These are phyloP conservation scores for Samsoniella hepiali DNA, from an alignment of 2,329 filamentous ascomycete species.

Conservation along the genomic window DNA sequence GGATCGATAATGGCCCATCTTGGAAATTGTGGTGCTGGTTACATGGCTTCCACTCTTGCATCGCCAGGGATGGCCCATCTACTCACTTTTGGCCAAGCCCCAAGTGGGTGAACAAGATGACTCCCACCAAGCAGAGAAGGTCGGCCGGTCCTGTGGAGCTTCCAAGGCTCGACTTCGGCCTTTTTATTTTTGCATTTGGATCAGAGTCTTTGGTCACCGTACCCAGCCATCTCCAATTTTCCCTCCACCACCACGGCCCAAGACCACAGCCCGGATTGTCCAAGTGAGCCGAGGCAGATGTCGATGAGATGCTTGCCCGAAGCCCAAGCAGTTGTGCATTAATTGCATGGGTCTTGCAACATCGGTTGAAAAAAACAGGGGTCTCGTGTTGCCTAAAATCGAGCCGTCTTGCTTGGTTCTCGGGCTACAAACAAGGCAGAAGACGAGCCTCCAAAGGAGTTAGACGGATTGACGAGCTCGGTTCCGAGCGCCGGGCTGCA, in stretches of 20 bases:
- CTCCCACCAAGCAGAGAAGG: slow-evolving; percentile 5
- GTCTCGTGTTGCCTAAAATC: not conserved
- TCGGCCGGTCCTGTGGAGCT: slow-evolving; percentile 7
- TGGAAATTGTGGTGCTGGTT: slow-evolving; percentile 3
- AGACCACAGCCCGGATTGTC: not conserved
- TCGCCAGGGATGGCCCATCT: slow-evolving; percentile 1
- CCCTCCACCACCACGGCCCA: not conserved
- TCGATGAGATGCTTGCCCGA: not conserved
- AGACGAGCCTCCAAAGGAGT: not conserved
- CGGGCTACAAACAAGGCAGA: no score
- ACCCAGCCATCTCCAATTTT: slow-evolving; percentile 6
- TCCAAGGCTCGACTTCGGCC: slow-evolving; percentile 19
- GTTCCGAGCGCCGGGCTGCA: slow-evolving; percentile 1
- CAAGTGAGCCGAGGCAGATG: slow-evolving; percentile 4
- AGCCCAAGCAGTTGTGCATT: not conserved
- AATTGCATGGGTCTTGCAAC: not conserved
- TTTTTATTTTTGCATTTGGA: slow-evolving; percentile 14
- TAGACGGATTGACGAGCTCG: not conserved
- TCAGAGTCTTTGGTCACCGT: not conserved
- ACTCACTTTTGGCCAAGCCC: not conserved
- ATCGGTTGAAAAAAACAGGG: not conserved
- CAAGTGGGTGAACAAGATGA: slow-evolving; percentile 5
- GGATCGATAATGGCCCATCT: not conserved
- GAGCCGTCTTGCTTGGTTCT: not conserved
- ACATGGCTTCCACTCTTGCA: slow-evolving; percentile 3